A percentile compares a stretch with the other conserved stretches of the same genome.
Conservation (phyloP, 306 rosid species). For the Gastrolobium bilobum region DNA sequence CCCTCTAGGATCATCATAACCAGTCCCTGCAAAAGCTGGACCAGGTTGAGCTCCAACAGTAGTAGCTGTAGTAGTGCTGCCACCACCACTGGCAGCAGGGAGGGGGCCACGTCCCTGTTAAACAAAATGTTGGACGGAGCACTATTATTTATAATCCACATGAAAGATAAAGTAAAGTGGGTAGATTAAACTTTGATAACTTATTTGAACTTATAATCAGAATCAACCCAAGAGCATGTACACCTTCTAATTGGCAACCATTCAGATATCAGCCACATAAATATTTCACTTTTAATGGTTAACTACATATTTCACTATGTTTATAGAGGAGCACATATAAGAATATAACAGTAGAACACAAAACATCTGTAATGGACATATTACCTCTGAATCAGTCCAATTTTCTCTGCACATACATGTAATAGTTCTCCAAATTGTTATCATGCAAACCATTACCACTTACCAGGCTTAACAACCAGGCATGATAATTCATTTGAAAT, state of each 20-base stretch:
- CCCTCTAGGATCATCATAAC: conserved; percentile 63
- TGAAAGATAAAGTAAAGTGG: background rate
- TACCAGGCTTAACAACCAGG: background rate
- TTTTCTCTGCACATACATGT: conserved; percentile 4
- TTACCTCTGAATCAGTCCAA: conserved; percentile 14
- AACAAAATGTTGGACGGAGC: conserved; percentile 28
- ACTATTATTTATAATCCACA: conserved; percentile 29
- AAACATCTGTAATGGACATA: background rate
- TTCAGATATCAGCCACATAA: background rate
- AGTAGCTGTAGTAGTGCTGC: conserved; percentile 50
- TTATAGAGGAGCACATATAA: background rate
- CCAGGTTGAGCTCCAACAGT: conserved; percentile 70
- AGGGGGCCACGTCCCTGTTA: conserved; percentile 72
- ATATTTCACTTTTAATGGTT: background rate
- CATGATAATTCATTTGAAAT: background rate
- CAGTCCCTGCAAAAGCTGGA: conserved; percentile 54
- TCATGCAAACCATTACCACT: background rate
- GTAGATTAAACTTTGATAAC: background rate
- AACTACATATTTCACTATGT: conserved; percentile 1
- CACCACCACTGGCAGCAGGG: conserved; percentile 47
- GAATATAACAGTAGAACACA: conserved; percentile 24
- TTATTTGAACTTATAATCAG: conserved; percentile 5
- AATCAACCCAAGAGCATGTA: conserved; percentile 14
- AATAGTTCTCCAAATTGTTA: background rate
- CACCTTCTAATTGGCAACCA: background rate